A percentile compares a stretch with the other conserved stretches of the same genome.
phyloP scores from a whole-genome alignment of 805 yeast species.

The Hermanozyma aechmeae region DNA sequence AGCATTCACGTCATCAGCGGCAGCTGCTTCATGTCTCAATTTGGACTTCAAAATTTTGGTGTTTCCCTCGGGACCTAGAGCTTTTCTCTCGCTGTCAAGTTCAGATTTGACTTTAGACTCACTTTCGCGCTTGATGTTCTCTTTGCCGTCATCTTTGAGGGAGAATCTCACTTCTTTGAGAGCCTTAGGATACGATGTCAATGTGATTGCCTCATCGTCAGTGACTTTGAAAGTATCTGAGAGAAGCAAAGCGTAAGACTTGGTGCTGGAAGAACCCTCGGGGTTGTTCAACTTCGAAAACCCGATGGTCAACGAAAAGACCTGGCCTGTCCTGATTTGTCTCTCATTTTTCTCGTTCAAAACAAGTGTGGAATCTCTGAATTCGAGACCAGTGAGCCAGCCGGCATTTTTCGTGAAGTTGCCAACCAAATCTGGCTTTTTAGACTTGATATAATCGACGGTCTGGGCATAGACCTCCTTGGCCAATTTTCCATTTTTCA shows the following conservation, averaged over 20 bases:
- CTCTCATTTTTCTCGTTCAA: slow-evolving; percentile 68
- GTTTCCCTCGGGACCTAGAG: slow-evolving; percentile 23
- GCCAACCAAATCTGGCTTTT: slow-evolving; percentile 55
- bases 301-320: slow-evolving; percentile 70
- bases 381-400: slow-evolving; percentile 82
- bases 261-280: slow-evolving; percentile 36
- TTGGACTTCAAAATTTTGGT: slow-evolving; percentile 73
- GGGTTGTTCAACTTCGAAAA: slow-evolving; percentile 52
- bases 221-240: slow-evolving; percentile 76
- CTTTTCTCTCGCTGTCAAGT: slow-evolving; percentile 25
- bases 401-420: slow-evolving; percentile 76
- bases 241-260: slow-evolving; percentile 60
- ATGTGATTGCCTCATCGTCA: slow-evolving; percentile 47
- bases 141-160: slow-evolving; percentile 64
- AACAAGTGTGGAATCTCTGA: slow-evolving; percentile 69
- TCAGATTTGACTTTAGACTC: slow-evolving; percentile 26
- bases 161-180: slow-evolving; percentile 75
- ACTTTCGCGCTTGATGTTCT: slow-evolving; percentile 12
- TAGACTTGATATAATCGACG: slow-evolving; percentile 43
- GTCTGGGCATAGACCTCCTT: slow-evolving; percentile 59
- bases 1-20: slow-evolving; percentile 56
- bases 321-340: slow-evolving; percentile 58
- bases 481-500: slow-evolving; percentile 64
- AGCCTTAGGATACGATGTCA: slow-evolving; percentile 67
- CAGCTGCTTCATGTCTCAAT: slow-evolving; percentile 64